Evolutionary conservation across 2,329 filamentous ascomycete species (phyloP).

Genomic region (Cladorrhinum sp.): DNA sequence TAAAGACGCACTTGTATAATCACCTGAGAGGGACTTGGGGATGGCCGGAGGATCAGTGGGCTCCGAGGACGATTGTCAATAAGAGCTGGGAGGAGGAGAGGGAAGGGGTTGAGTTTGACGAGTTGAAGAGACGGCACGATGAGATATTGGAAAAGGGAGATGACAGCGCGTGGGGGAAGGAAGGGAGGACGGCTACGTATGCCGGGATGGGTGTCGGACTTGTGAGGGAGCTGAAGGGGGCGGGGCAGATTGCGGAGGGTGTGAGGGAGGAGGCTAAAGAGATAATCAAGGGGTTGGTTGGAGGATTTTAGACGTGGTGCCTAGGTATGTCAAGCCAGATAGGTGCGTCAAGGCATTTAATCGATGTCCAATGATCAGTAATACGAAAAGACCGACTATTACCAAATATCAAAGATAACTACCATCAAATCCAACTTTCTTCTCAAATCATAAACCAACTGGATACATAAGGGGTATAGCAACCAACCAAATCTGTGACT

Average conservation of each 20-base stretch:
- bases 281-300: constrained; percentile 17
- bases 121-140: constrained; percentile 43
- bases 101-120: constrained; percentile 40
- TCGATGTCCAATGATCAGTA: too few species aligned
- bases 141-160: constrained; percentile 40
- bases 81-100: constrained; percentile 37
- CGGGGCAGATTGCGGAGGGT: constrained; percentile 37
- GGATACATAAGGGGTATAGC: not conserved
- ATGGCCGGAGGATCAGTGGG: constrained; percentile 40
- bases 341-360: too few species aligned
- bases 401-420: too few species aligned
- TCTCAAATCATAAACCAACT: too few species aligned
- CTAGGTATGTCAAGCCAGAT: too few species aligned
- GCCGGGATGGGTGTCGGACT: constrained; percentile 46
- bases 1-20: constrained; percentile 44
- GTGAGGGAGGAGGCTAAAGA: constrained; percentile 31
- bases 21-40: constrained; percentile 42
- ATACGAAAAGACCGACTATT: too few species aligned
- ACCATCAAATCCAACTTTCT: too few species aligned
- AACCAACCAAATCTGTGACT: not conserved
- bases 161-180: constrained; percentile 46
- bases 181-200: constrained; percentile 47
- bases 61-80: constrained; percentile 41
- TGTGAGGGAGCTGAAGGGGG: constrained; percentile 39
- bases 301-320: not conserved